These are phyloP conservation scores for Cadophora malorum DNA, from an alignment of 2,329 filamentous ascomycete species.

Conservation along the genomic window DNA sequence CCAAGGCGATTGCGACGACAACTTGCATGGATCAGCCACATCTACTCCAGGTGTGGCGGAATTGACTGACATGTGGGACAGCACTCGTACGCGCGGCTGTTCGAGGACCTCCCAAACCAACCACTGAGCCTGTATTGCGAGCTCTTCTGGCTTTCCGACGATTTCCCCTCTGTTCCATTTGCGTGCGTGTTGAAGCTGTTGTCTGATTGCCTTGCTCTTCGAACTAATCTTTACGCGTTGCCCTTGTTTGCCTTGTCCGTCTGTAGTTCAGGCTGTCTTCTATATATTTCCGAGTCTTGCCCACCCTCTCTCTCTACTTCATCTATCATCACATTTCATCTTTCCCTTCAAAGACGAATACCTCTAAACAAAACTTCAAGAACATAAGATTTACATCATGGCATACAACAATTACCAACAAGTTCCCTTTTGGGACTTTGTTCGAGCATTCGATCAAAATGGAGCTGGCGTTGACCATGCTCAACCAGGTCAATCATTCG, in stretches of 20 bases:
- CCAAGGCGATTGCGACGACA: conserved; percentile 36
- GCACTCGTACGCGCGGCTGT: conserved; percentile 28
- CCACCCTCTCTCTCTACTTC: conserved; percentile 18
- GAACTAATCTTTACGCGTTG: conserved; percentile 19
- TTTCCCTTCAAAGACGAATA: conserved; percentile 30
- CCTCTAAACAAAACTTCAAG: conserved; percentile 10
- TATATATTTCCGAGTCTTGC: conserved; percentile 33
- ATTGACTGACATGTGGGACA: conserved; percentile 21
- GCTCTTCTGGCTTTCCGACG: conserved; percentile 22
- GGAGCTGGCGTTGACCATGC: conserved; percentile 43
- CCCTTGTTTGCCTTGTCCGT: conserved; percentile 23
- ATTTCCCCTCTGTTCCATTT: conserved; percentile 32
- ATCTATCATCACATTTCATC: conserved; percentile 28
- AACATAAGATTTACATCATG: conserved; percentile 33
- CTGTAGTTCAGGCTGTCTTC: conserved; percentile 14
- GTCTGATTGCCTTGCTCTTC: conserved; percentile 29
- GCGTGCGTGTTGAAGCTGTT: conserved; percentile 30
- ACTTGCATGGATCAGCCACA: conserved; percentile 33
- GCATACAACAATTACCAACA: conserved; percentile 43
- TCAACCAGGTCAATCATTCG: conserved; percentile 24
- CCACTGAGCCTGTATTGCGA: conserved; percentile 24
- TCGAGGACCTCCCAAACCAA: conserved; percentile 20
- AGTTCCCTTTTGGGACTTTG: conserved; percentile 43
- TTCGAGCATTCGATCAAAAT: conserved; percentile 38
- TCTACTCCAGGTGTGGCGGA: conserved; percentile 25